Evolutionary conservation across 2,329 filamentous ascomycete species (phyloP), one percentile per base, ranked within the genome.

Genomic region (Xylaria sp.): DNA sequence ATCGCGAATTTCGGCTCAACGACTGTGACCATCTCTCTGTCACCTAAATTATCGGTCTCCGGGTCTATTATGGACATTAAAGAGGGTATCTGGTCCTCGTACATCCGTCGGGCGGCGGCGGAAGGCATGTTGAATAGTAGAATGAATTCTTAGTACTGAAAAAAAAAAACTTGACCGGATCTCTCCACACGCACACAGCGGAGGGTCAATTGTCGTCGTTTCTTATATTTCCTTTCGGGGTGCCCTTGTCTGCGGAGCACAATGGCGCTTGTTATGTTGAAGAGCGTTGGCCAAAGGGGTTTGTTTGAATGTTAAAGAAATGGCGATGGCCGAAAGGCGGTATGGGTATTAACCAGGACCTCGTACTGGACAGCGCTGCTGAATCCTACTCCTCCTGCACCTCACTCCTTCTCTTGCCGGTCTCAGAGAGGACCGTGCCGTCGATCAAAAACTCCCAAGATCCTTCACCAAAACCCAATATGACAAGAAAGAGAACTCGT

Each of bases 31-130:
- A 85, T 81, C 66, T 84, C 85, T 60, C 82, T 82, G 57, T 87
- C 86, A 66, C 84, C 84, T 77, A 86, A 86, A 66, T 80, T 83
- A 73, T 85, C 86, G 73, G 81, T 81, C 76, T 91, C 88, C 73
- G 90, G 84, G 78, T 90, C 89, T 82, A 91, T 92, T 65, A 93
- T 90, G 66, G 90, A 90, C 90, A 92, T 92, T 76, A 93, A 92
- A 26, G 90, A 89, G 77, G 90, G 90, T 84, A 93, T 90, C 79
- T 90, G 88, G 77, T 90, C 88, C 83, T 90, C 88, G 79, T 88
- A 90, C 75, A 89, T 79, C 79, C 87, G 86, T 74, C 88, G 83
- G 62, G 87, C 84, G 67, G 88, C 84, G 73, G 88, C 86, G 74
- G 88, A 89, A 80, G 87, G 87, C 88, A 90, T 90, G 71, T 80